Base-by-base conservation (phyloP, 345 rosid genomes). In the Eucalyptus polyanthemos region DNA sequence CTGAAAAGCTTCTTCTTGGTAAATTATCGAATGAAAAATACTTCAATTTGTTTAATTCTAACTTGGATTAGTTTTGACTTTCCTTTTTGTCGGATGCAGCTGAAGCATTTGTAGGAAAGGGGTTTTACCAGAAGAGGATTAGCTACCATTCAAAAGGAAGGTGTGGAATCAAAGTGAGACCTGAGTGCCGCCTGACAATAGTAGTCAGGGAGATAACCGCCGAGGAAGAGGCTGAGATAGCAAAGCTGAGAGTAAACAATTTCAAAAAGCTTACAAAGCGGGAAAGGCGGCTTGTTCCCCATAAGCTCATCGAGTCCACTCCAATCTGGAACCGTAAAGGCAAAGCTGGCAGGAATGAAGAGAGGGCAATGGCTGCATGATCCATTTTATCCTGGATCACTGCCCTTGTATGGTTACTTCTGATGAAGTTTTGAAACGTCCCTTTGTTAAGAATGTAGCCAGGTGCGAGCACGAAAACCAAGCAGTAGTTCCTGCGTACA, bases 21-120 rank as follows among this genome's bases (percentile, higher is more conserved):
- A 91, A 91, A 95, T 86, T 80, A 90, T 80, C 11, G 12, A 49
- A 72, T 56, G 22, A 37, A 2, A 45, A 45, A 69, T 47, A 1
- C 53, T 88, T 88, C 29, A 14, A 62, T 50, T 19, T 49, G 40
- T 44, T 67, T 72, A 49, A 12, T 88, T 24, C 62, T 65, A 31
- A 44, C 42, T n/a, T 10, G 34, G 69, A 86, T 44, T 88, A 72
- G 87, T 15, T 65, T 88, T 81, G 12, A 10, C 42, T 58, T 81
- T 40, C 37, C 29, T 51, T 86, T 40, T 54, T 31, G 3, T 65
- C 6, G 76, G 16, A 22, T 90, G 87, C 91, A 98, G 99, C 98
- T 24, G 99, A 98, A 93, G 99, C 98, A 53, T 98, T 95, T 95
- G 94, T 98, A 14, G 98, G 98, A 31, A 96, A 98, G 93, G 98